Percentiles rank a stretch among this genome's conserved stretches.
phyloP scores from a whole-genome alignment of 164 flowering plant genomes.

The Sedum album region DNA sequence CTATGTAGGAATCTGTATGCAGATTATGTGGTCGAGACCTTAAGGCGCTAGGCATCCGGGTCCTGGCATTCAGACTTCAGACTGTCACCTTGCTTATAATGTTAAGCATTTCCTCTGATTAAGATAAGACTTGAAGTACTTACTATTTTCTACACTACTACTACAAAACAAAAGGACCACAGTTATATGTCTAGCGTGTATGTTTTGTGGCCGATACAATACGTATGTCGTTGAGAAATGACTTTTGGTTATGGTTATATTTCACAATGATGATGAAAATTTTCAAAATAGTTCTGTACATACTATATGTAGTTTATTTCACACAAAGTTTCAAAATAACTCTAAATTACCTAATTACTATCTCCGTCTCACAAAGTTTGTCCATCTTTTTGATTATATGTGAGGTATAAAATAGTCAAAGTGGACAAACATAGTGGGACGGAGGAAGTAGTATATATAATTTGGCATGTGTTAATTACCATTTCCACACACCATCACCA shows the following conservation, averaged over 20 bases:
- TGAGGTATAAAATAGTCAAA: no score
- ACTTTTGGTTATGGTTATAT: neutral
- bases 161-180: neutral
- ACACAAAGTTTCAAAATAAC: no score
- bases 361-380: no score
- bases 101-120: neutral
- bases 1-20: slow-evolving; percentile 58
- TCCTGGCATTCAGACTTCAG: no score
- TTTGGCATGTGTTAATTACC: no score
- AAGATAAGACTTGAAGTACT: neutral
- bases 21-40: slow-evolving; percentile 54
- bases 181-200: neutral
- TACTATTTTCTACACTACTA: neutral
- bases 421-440: no score
- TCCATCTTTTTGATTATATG: no score
- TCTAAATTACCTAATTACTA: no score
- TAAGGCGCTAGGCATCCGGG: slow-evolving; percentile 44
- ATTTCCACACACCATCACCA: no score
- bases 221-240: neutral
- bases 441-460: no score
- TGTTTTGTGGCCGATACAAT: neutral
- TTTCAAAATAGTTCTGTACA: slow-evolving; percentile 15
- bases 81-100: neutral
- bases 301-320: no score
- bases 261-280: neutral